Conservation (phyloP, 768 basidiomycete species). For the Pleurotus tuoliensis region DNA sequence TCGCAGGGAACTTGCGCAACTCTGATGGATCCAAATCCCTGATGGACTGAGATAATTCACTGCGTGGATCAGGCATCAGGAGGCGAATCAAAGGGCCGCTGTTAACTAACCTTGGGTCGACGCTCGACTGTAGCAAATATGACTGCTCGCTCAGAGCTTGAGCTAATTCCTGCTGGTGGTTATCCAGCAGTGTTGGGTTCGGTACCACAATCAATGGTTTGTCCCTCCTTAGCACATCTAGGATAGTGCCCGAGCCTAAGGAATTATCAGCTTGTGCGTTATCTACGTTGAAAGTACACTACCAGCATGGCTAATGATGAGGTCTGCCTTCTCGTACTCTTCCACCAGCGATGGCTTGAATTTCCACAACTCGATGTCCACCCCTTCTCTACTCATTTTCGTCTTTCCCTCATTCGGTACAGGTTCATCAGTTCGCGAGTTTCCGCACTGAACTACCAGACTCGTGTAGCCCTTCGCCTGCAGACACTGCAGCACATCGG, state of each 20-base stretch:
- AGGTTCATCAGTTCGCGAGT: constrained; percentile 46
- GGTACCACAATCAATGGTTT: constrained; percentile 86
- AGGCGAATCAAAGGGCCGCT: not conserved
- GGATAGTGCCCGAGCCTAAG: constrained; percentile 89
- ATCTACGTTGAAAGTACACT: not conserved
- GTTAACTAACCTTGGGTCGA: constrained; percentile 44
- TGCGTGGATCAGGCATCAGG: constrained; percentile 18
- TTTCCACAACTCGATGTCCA: constrained; percentile 62
- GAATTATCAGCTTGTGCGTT: not conserved
- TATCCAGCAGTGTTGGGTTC: constrained; percentile 83
- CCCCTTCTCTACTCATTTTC: constrained; percentile 30
- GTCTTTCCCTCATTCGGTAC: constrained; percentile 14
- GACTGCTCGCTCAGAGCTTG: constrained; percentile 53
- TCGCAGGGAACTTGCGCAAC: constrained; percentile 59
- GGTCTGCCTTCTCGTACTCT: constrained; percentile 61
- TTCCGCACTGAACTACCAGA: constrained; percentile 77
- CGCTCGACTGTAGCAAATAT: constrained; percentile 53
- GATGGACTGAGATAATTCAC: constrained; percentile 55
- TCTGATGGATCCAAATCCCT: constrained; percentile 38
- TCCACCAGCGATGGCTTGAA: constrained; percentile 72
- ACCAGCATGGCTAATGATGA: constrained; percentile 96
- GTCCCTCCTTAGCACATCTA: constrained; percentile 74
- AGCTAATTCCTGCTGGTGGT: constrained; percentile 92
- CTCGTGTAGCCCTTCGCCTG: constrained; percentile 48
- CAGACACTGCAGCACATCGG: constrained; percentile 54